Conservation (phyloP, 371 early-diverging fungal genomes). For the Cladochytrium tenue region DNA sequence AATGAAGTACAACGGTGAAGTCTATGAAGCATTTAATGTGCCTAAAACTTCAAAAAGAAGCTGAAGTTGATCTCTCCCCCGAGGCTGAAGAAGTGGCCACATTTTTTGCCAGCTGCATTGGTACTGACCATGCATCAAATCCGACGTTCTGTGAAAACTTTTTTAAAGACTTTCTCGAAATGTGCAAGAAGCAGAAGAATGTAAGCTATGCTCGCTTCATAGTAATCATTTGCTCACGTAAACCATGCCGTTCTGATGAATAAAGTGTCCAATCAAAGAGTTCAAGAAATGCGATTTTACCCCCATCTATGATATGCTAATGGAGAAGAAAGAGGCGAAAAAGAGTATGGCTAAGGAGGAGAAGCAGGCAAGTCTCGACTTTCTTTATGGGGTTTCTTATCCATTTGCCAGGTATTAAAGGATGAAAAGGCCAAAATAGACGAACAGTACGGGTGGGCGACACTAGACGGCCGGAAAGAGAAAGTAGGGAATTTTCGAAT, state of each 20-base stretch:
- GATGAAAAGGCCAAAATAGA: conserved; percentile 74
- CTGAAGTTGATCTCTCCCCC: conserved; percentile 66
- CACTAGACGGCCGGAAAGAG: conserved; percentile 88
- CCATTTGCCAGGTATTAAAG: conserved; percentile 55
- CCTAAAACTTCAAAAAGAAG: not conserved
- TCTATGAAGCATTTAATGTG: not conserved
- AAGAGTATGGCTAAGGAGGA: conserved; percentile 89
- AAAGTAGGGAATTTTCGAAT: conserved; percentile 96
- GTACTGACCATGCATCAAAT: conserved; percentile 83
- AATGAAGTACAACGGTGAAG: conserved; percentile 81
- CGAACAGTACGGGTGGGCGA: conserved; percentile 72
- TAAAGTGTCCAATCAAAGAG: conserved; percentile 73
- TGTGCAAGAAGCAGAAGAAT: conserved; percentile 66
- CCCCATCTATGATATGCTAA: conserved; percentile 79
- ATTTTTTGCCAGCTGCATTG: conserved; percentile 87
- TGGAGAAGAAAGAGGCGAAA: conserved; percentile 73
- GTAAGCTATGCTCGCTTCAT: conserved; percentile 39
- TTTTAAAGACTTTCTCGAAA: conserved; percentile 78
- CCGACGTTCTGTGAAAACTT: conserved; percentile 87
- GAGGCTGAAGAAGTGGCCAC: conserved; percentile 93
- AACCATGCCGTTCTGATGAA: no score
- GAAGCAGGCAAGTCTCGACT: no score
- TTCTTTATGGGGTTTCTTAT: no score
- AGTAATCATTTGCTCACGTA: conserved; percentile 20
- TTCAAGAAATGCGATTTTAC: conserved; percentile 89